Evolutionary conservation across 2,329 filamentous ascomycete species (phyloP).

Genomic region (Colletotrichum magnum): DNA sequence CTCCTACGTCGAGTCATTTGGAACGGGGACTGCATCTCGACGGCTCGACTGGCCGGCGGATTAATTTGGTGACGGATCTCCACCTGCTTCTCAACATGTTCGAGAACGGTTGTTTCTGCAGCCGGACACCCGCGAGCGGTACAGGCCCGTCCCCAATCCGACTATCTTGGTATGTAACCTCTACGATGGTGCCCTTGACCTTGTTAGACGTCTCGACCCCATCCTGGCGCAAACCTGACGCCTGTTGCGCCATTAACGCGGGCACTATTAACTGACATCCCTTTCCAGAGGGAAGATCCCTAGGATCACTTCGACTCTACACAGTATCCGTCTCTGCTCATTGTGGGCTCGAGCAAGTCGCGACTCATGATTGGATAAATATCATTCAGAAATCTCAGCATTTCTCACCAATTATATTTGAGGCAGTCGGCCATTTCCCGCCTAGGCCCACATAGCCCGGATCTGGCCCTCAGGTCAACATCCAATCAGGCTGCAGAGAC

Average conservation of each 20-base stretch:
- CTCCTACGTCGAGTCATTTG: conserved; percentile 25
- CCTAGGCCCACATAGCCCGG: conserved; percentile 26
- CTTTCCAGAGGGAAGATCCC: conserved; percentile 19
- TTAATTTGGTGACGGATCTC: conserved; percentile 20
- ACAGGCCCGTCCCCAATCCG: conserved; percentile 27
- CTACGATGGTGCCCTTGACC: conserved; percentile 30
- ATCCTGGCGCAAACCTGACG: conserved; percentile 1
- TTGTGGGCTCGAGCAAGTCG: not conserved
- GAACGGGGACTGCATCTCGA: conserved; percentile 8
- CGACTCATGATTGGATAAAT: conserved; percentile 31
- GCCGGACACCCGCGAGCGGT: conserved; percentile 20
- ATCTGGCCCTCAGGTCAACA: conserved; percentile 39
- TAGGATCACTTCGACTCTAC: not conserved
- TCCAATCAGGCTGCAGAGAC: conserved; percentile 50
- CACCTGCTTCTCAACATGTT: conserved; percentile 25
- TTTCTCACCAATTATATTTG: conserved; percentile 39
- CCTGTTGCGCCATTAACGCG: conserved; percentile 31
- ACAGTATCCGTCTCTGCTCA: conserved; percentile 24
- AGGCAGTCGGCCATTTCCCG: conserved; percentile 20
- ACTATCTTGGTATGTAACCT: conserved; percentile 25
- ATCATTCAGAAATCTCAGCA: conserved; percentile 15
- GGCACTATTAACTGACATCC: conserved; percentile 13
- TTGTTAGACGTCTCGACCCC: conserved; percentile 21
- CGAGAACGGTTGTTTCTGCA: conserved; percentile 32
- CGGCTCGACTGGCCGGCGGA: conserved; percentile 26